phyloP scores from a whole-genome alignment of 345 rosid genomes.

The Sonneratia alba region DNA sequence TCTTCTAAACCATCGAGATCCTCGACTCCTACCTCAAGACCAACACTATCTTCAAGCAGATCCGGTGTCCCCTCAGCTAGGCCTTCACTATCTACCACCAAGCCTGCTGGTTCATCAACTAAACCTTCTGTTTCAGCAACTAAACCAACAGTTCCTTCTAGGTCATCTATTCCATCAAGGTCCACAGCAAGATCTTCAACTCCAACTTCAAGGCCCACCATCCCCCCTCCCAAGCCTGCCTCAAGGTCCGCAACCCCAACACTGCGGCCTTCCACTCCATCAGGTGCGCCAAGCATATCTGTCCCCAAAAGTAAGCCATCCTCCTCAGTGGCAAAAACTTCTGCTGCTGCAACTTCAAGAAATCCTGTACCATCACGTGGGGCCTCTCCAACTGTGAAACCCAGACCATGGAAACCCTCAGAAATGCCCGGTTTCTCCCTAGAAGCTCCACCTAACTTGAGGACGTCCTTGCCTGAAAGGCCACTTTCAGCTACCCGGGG shows the following conservation, averaged over 20 bases:
- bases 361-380: constrained; percentile 54
- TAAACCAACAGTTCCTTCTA: constrained; percentile 53
- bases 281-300: constrained; percentile 45
- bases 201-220: constrained; percentile 66
- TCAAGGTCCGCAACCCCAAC: constrained; percentile 88
- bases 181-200: constrained; percentile 74
- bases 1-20: constrained; percentile 59
- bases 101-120: constrained; percentile 28
- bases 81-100: constrained; percentile 26
- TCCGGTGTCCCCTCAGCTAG: constrained; percentile 30
- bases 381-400: constrained; percentile 63
- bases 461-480: constrained; percentile 75
- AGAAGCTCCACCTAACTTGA: constrained; percentile 92
- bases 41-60: constrained; percentile 50
- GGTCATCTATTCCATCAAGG: constrained; percentile 89
- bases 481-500: constrained; percentile 97
- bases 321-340: constrained; percentile 8
- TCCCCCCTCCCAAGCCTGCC: constrained; percentile 54
- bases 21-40: constrained; percentile 78
- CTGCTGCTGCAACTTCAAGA: constrained; percentile 31
- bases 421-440: constrained; percentile 95
- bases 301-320: constrained; percentile 33
- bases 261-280: constrained; percentile 56
- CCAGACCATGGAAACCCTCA: constrained; percentile 95
- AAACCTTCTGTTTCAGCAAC: constrained; percentile 32